phyloP scores from a whole-genome alignment of 495 filamentous ascomycete genomes.

The Wilcoxina mikolae region DNA sequence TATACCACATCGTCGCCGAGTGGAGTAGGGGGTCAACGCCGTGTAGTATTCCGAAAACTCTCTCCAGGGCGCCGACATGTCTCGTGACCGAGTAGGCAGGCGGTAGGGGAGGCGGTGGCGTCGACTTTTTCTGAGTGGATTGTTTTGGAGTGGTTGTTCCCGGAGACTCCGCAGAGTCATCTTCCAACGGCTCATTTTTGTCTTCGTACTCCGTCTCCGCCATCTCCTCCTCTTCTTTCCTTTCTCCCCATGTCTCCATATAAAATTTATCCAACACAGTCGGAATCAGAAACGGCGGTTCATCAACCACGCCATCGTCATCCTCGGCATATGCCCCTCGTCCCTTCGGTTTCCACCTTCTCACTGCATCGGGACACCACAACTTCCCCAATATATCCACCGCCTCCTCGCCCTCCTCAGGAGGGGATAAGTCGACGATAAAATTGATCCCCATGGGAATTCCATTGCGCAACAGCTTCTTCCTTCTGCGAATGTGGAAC shows the following conservation, averaged over 20 bases:
- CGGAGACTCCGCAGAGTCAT: neutral
- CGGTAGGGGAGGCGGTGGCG: neutral
- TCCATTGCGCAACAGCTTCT: slow-evolving; percentile 12
- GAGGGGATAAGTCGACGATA: slow-evolving; percentile 42
- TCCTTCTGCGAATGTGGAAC: slow-evolving; percentile 27
- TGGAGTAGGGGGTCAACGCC: slow-evolving; percentile 21
- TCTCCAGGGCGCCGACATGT: slow-evolving; percentile 20
- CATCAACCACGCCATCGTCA: slow-evolving; percentile 3
- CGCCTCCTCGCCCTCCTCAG: slow-evolving; percentile 38
- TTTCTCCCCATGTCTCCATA: neutral
- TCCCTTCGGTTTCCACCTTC: slow-evolving; percentile 31
- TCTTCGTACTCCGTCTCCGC: slow-evolving; percentile 1
- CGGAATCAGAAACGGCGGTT: neutral
- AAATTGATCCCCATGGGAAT: slow-evolving; percentile 36
- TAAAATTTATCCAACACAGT: neutral
- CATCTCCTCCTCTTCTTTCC: neutral
- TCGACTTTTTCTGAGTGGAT: neutral
- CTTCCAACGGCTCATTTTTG: neutral
- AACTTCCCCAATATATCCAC: slow-evolving; percentile 37
- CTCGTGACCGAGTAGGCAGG: slow-evolving; percentile 14
- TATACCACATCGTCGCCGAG: slow-evolving; percentile 25
- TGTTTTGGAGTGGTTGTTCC: too few species aligned
- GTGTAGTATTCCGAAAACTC: slow-evolving; percentile 21
- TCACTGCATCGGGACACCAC: slow-evolving; percentile 37
- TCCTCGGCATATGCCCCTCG: slow-evolving; percentile 14